Percentiles rank a stretch among this genome's conserved stretches.
Evolutionary conservation across 1,139 yeast species (phyloP).

Genomic region (Pichia inconspicua): DNA sequence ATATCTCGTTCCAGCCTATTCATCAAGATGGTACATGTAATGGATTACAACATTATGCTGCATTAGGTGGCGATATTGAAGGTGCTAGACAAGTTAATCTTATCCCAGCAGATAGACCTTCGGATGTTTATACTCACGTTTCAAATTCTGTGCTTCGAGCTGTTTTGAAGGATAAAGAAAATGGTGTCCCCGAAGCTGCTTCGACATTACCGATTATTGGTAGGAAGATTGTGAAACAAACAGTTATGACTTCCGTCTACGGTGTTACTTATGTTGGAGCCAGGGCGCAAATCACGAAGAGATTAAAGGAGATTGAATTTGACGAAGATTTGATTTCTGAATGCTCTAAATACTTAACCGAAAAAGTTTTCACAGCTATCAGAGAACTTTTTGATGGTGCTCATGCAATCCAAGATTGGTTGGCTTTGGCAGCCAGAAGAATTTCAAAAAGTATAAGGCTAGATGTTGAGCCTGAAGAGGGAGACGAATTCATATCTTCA

Average conservation of each 20-base stretch:
- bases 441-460: conserved; percentile 73
- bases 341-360: conserved; percentile 63
- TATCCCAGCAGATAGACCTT: conserved; percentile 75
- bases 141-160: conserved; percentile 60
- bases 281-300: conserved; percentile 72
- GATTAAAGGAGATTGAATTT: conserved; percentile 39
- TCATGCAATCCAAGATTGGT: conserved; percentile 93
- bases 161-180: conserved; percentile 51
- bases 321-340: conserved; percentile 29
- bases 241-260: conserved; percentile 97
- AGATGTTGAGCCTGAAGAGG: conserved; percentile 38
- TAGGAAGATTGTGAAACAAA: conserved; percentile 88
- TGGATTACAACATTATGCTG: conserved; percentile 96
- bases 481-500: conserved; percentile 66
- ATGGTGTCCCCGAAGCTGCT: conserved; percentile 40
- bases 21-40: conserved; percentile 98
- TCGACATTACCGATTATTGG: conserved; percentile 56
- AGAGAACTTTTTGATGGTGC: conserved; percentile 87
- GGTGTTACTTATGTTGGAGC: conserved; percentile 98
- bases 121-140: conserved; percentile 84
- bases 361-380: conserved; percentile 73
- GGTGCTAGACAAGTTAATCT: conserved; percentile 93
- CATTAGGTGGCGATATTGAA: conserved; percentile 90
- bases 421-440: conserved; percentile 75
- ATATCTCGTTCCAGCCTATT: conserved; percentile 74